Evolutionary conservation across 2,329 filamentous ascomycete genomes (phyloP), one percentile per base, ranked within the genome.

Genomic region (Phaeosphaeria sp.): DNA sequence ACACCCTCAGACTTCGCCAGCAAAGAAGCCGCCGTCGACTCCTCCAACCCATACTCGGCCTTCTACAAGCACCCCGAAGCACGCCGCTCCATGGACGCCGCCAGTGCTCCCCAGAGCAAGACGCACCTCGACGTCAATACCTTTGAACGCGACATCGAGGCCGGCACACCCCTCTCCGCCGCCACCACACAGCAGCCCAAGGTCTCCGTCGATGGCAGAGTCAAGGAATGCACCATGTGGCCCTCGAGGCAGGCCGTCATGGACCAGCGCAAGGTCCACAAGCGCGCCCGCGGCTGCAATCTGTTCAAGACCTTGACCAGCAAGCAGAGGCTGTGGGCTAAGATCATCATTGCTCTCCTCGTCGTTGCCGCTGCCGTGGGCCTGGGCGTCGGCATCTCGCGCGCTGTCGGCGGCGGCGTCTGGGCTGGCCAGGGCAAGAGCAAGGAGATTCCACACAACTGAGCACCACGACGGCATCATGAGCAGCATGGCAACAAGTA

Each of bases 221-320:
- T 69, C 63, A 81, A 81, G 68, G 81, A 83, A 59, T 82, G 80
- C 77, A 79, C 77, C 62, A 82, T 83, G 80, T 83, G 81, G 81
- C 81, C 81, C 7, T 79, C 80, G 43, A 77, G 78, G 63, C 77
- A 81, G 68, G 80, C 80, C 30, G 76, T 83, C 55, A 72, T 79
- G 65, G 76, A 80, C 63, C 78, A 77, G 67, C 74, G 76, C 55
- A 75, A 74, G 67, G 65, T 63, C 42, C 73, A 75, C 66, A 75
- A 79, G 71, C 69, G 76, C 46, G 68, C 67, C 48, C 73, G 71
- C 49, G 76, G 76, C 61, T 80, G 76, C 64, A 75, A 73, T 48
- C 73, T 74, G 42, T 81, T 81, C 77, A 67, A 71, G 50, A 71
- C 67, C 57, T 63, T 81, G 64, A 77, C 62, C 67, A 79, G 73